phyloP scores from a whole-genome alignment of 2,329 filamentous ascomycete genomes.

The Stenocarpella maydis region DNA sequence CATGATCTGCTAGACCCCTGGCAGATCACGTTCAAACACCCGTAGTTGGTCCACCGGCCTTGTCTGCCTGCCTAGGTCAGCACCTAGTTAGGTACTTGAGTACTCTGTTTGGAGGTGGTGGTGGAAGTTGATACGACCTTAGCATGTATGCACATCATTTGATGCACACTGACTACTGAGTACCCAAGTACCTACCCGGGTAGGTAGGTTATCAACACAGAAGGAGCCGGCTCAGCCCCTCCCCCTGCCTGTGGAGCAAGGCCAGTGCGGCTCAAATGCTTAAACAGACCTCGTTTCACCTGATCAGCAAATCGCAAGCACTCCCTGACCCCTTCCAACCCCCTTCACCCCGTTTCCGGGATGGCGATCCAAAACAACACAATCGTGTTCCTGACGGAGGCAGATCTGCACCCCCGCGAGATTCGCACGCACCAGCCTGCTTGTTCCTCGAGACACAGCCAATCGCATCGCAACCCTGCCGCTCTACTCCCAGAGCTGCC shows the following conservation, averaged over 20 bases:
- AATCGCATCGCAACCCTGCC: slow-evolving; percentile 26
- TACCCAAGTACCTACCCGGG: too few species aligned
- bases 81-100: too few species aligned
- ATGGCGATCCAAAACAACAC: slow-evolving; percentile 16
- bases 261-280: slow-evolving; percentile 34
- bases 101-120: background rate
- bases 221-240: slow-evolving; percentile 11
- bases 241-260: slow-evolving; percentile 4
- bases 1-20: slow-evolving; percentile 19
- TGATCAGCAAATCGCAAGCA: slow-evolving; percentile 30
- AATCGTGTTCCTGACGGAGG: background rate
- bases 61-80: too few species aligned
- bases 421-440: background rate
- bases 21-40: background rate
- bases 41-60: too few species aligned
- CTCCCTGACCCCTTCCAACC: background rate
- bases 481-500: background rate
- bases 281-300: slow-evolving; percentile 36
- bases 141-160: too few species aligned
- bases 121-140: too few species aligned
- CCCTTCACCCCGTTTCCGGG: background rate
- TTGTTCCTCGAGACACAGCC: background rate
- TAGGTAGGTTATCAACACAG: background rate
- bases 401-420: slow-evolving; percentile 4
- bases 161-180: too few species aligned